These are phyloP conservation scores for Lepidium didymum DNA, from an alignment of 345 rosid species.

Conservation along the genomic window DNA sequence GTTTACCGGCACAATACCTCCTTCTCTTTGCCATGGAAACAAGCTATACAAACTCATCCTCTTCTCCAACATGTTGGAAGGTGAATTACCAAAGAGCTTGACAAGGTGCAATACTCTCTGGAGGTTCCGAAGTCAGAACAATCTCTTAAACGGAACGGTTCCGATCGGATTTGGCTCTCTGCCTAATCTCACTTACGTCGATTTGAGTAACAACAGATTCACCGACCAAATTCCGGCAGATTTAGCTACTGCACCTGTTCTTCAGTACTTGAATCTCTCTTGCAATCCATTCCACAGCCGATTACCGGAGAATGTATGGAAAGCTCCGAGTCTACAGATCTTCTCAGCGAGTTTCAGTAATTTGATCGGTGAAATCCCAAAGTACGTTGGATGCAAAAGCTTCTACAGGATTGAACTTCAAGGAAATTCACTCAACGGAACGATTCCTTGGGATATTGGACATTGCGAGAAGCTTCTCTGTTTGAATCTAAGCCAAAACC, in stretches of 20 bases:
- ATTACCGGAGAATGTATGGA: conserved; percentile 63
- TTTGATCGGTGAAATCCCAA: conserved; percentile 57
- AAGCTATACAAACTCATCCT: conserved; percentile 72
- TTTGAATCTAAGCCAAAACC: conserved; percentile 65
- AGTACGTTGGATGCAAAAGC: conserved; percentile 56
- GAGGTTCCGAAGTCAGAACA: conserved; percentile 65
- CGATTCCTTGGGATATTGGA: conserved; percentile 73
- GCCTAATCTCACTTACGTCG: conserved; percentile 57
- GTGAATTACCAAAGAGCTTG: conserved; percentile 46
- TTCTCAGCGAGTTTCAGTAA: conserved; percentile 61
- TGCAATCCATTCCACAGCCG: conserved; percentile 41
- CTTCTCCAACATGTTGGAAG: conserved; percentile 62
- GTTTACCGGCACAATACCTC: conserved; percentile 68
- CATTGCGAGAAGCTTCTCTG: conserved; percentile 77
- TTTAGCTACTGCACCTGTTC: conserved; percentile 47
- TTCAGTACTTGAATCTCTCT: conserved; percentile 76
- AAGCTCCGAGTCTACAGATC: conserved; percentile 53
- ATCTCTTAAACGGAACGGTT: conserved; percentile 57
- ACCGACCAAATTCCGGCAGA: conserved; percentile 61
- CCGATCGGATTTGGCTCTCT: conserved; percentile 66
- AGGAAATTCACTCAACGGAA: conserved; percentile 61
- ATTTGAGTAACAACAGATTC: conserved; percentile 67
- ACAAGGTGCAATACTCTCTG: conserved; percentile 52
- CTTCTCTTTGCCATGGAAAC: conserved; percentile 66
- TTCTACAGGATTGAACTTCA: conserved; percentile 78